Base-by-base conservation (phyloP, 257 asterid species). In the Cynanchum wilfordii region DNA sequence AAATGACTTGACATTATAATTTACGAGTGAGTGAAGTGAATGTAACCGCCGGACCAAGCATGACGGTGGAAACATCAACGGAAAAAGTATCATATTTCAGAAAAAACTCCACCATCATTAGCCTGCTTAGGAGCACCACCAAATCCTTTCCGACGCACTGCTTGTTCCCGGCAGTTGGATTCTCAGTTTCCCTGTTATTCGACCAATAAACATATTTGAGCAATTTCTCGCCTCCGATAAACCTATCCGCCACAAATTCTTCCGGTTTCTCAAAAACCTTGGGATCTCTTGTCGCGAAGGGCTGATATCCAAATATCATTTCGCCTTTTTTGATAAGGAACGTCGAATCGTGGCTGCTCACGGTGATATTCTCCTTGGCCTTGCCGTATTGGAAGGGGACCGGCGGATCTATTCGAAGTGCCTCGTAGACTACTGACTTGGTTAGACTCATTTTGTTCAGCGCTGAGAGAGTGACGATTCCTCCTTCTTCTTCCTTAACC, bases 151-250 rank as follows among this genome's bases (percentile, higher is more conserved):
- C 98, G 0, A 94, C 83, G 62, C 98, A 92, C 62, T 92, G 98
- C 76, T 92, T 92, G 40, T 92, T 78, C 19, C 25, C 87, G 63
- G 30, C 78, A 11, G 75, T 77, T 16, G 96, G 89, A 30, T 77
- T 76, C 4, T 87, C 91, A 0, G 81, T 86, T 30, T 90, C 89
- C 20, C 91, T 78, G 33, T 84, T 96, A 59, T 92, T 92, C 20
- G 97, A 90, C 98, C 98, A 92, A 16, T 80, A 90, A n/a, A 92
- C 86, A 68, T 87, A 84, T 73, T 78, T 45, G 10, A 92, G 24
- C 76, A 92, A 40, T 11, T 79, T 71, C 54, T 86, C 95, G 0
- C 97, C 97, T 0, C 91, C 92, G 10, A 90, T 72, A 30, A 90
- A 92, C 38, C 98, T 87, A 20, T 88, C 91, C 1, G 85, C 71